Base-by-base conservation (phyloP, 78 protist species). In the Dictyostelium brefeldianum region DNA sequence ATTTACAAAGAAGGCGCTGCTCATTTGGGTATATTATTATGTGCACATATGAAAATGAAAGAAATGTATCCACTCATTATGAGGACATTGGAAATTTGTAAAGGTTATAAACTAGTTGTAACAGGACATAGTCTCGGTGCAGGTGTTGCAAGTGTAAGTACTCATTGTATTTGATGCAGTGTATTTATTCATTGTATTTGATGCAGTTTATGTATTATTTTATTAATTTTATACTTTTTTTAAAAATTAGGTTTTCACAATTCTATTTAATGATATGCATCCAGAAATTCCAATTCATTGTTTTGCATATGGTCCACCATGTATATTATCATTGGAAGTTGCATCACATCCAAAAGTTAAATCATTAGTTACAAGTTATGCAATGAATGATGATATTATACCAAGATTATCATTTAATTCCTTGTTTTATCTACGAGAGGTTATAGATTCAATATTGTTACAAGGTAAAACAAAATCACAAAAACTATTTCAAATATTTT, bases 41-140 rank as follows among this genome's bases (percentile, higher is more conserved):
- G 92, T 80, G 90, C 83, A 11, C 85, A 87, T 43, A 87, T 59
- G 84, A 87, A 87, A 31, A 43, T 62, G 62, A 22, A 77, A 18
- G 93, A 87, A 27, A 51, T 77, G 64, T 70, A 77, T 10, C 3
- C 8, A 4, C 11, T 87, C 5, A 80, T 87, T 0, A 15, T 59
- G 18, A 74, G 51, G 31, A 29, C 77, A 9, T 41, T 87, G 43
- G 46, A 70, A 1, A 43, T 29, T 10, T 14, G 77, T 59, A 78
- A 85, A 31, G 89, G 89, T 0, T 91, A 91, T 27, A 25, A 54
- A 27, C 54, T 91, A 12, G 27, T 91, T 18, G 95, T 91, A 0
- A 91, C 95, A 5, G 95, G 95, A 27, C 95, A 91, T 62, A 53
- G 75, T 10, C 46, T 91, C 11, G 95, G 93, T 20, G 95, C 95